Percentiles rank a stretch among this genome's conserved stretches.
These are phyloP conservation scores for Ascocoryne sarcoides DNA, from an alignment of 2,329 filamentous ascomycete genomes.

Conservation along the genomic window DNA sequence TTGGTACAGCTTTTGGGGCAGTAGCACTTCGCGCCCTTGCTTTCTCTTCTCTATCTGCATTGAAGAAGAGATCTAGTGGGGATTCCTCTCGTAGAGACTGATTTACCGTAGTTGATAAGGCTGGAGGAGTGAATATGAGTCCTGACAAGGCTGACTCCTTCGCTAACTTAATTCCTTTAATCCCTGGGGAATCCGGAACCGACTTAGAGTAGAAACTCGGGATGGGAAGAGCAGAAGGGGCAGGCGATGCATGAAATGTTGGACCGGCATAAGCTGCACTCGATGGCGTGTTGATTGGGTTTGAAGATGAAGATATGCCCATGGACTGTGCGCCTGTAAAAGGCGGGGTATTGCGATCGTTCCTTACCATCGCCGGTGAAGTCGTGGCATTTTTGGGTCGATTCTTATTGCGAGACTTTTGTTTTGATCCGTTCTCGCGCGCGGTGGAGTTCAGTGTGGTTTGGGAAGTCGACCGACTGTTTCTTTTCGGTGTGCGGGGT, in stretches of 20 bases:
- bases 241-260: slow-evolving; percentile 91
- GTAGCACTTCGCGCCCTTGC: slow-evolving; percentile 49
- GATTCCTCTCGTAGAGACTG: slow-evolving; percentile 54
- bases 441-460: slow-evolving; percentile 13
- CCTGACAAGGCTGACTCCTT: slow-evolving; percentile 33
- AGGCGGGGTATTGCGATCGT: slow-evolving; percentile 22
- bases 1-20: slow-evolving; percentile 31
- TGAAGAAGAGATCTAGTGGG: slow-evolving; percentile 84
- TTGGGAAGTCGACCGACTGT: slow-evolving; percentile 13
- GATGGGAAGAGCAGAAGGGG: slow-evolving; percentile 79
- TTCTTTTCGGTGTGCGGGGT: slow-evolving; percentile 27
- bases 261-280: slow-evolving; percentile 65
- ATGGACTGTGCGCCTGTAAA: slow-evolving; percentile 19
- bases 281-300: slow-evolving; percentile 35
- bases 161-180: slow-evolving; percentile 34
- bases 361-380: slow-evolving; percentile 22
- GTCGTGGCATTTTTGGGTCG: slow-evolving; percentile 25
- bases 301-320: slow-evolving; percentile 28
- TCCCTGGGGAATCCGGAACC: slow-evolving; percentile 52
- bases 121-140: slow-evolving; percentile 26
- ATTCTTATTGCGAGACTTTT: slow-evolving; percentile 26
- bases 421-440: slow-evolving; percentile 24
- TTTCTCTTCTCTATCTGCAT: slow-evolving; percentile 73
- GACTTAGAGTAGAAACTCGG: slow-evolving; percentile 81
- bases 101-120: slow-evolving; percentile 42